phyloP scores from a whole-genome alignment of 495 filamentous ascomycete genomes.

The Aspergillus coremiiformis region DNA sequence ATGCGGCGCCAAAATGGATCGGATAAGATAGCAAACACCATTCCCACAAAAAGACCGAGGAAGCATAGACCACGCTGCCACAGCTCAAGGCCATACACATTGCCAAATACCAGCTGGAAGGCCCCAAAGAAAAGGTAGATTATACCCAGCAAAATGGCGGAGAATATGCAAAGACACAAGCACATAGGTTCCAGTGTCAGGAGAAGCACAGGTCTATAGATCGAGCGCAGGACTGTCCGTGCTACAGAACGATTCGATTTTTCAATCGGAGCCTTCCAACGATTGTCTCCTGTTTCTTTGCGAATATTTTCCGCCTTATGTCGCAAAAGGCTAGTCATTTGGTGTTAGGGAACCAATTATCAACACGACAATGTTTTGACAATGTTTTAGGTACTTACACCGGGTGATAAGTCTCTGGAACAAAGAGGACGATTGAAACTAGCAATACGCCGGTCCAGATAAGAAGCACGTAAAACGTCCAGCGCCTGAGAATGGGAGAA shows the following conservation, averaged over 20 bases:
- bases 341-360: background rate
- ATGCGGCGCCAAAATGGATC: slow-evolving; percentile 74
- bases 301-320: slow-evolving; percentile 66
- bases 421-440: slow-evolving; percentile 56
- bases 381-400: slow-evolving; percentile 43
- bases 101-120: slow-evolving; percentile 73
- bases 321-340: slow-evolving; percentile 56
- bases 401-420: slow-evolving; percentile 88
- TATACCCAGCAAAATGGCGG: slow-evolving; percentile 77
- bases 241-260: slow-evolving; percentile 62
- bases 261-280: slow-evolving; percentile 78
- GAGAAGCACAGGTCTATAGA: slow-evolving; percentile 75
- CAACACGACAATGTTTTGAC: no score
- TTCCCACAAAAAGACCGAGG: slow-evolving; percentile 72
- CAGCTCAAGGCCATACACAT: slow-evolving; percentile 69
- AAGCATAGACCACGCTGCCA: slow-evolving; percentile 81
- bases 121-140: slow-evolving; percentile 95
- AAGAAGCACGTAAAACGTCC: slow-evolving; percentile 81
- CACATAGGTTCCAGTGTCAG: slow-evolving; percentile 83
- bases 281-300: slow-evolving; percentile 66
- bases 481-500: slow-evolving; percentile 43
- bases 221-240: slow-evolving; percentile 59
- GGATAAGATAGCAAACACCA: slow-evolving; percentile 59
- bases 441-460: slow-evolving; percentile 70
- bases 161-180: slow-evolving; percentile 74